These are phyloP conservation scores for Aquilaria agallochum DNA, from an alignment of 441 rosid genomes.

Conservation along the genomic window DNA sequence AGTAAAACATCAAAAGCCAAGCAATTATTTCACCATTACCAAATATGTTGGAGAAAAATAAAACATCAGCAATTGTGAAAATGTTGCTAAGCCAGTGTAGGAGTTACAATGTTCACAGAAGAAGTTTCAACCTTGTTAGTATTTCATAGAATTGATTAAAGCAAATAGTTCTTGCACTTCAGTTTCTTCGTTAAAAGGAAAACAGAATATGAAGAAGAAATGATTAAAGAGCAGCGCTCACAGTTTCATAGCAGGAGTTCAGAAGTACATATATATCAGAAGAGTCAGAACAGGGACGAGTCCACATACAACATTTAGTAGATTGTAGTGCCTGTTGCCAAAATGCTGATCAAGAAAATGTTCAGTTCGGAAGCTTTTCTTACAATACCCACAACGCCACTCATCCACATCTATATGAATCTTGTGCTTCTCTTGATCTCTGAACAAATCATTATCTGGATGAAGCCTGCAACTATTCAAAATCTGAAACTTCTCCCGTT, in stretches of 20 bases:
- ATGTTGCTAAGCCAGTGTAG: no score
- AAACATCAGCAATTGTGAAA: no score
- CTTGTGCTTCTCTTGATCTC: slow-evolving; percentile 93
- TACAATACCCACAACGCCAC: slow-evolving; percentile 96
- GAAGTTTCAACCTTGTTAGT: no score
- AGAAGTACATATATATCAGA: slow-evolving; percentile 8
- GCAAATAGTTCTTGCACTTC: no score
- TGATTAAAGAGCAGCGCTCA: not conserved
- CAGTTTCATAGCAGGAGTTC: not conserved
- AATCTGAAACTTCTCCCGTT: slow-evolving; percentile 60
- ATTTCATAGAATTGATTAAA: no score
- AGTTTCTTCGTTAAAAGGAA: slow-evolving; percentile 3
- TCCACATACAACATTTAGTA: slow-evolving; percentile 73
- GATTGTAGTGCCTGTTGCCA: slow-evolving; percentile 69
- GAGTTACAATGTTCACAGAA: no score
- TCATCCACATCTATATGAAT: slow-evolving; percentile 68
- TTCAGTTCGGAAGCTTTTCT: slow-evolving; percentile 87
- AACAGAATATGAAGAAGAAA: not conserved
- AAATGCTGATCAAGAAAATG: slow-evolving; percentile 86
- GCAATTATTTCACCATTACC: no score
- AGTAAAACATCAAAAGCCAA: no score
- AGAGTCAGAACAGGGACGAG: slow-evolving; percentile 19
- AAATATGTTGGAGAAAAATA: no score
- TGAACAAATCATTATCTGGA: slow-evolving; percentile 71
- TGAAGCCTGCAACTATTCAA: slow-evolving; percentile 75